These are phyloP conservation scores for Pichia sp. DNA, from an alignment of 1,139 yeast genomes.

Conservation along the genomic window DNA sequence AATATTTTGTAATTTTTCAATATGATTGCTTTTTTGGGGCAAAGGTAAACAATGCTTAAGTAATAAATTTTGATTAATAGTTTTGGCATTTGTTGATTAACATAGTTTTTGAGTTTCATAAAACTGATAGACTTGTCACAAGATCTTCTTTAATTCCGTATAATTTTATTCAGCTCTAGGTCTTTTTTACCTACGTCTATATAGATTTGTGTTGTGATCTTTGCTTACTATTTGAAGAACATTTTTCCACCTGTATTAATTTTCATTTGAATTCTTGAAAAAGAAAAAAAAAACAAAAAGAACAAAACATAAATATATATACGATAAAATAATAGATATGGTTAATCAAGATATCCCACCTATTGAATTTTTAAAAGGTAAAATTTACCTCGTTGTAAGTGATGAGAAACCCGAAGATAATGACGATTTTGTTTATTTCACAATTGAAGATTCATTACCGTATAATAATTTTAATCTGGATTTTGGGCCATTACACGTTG, in stretches of 20 bases:
- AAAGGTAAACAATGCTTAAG: conserved; percentile 5
- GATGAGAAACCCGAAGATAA: conserved; percentile 76
- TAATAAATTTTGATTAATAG: too few species aligned
- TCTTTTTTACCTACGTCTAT: too few species aligned
- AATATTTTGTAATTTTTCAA: neutral
- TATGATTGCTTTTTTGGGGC: conserved; percentile 5
- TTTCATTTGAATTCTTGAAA: too few species aligned
- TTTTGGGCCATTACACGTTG: conserved; percentile 93
- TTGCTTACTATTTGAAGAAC: too few species aligned
- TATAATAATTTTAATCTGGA: conserved; percentile 92
- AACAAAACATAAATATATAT: neutral
- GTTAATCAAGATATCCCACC: conserved; percentile 16
- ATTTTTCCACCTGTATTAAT: too few species aligned
- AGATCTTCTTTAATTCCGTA: too few species aligned
- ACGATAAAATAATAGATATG: neutral
- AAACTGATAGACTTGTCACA: too few species aligned
- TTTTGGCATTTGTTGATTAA: too few species aligned
- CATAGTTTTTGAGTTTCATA: too few species aligned
- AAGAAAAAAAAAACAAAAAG: neutral
- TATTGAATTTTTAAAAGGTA: conserved; percentile 37
- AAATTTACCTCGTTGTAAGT: conserved; percentile 86
- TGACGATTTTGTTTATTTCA: conserved; percentile 71
- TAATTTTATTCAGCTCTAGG: too few species aligned
- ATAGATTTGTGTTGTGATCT: too few species aligned
- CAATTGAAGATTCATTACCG: conserved; percentile 86